These are phyloP conservation scores for Fomitopsis serialis DNA, from an alignment of 768 basidiomycete genomes.

Conservation along the genomic window DNA sequence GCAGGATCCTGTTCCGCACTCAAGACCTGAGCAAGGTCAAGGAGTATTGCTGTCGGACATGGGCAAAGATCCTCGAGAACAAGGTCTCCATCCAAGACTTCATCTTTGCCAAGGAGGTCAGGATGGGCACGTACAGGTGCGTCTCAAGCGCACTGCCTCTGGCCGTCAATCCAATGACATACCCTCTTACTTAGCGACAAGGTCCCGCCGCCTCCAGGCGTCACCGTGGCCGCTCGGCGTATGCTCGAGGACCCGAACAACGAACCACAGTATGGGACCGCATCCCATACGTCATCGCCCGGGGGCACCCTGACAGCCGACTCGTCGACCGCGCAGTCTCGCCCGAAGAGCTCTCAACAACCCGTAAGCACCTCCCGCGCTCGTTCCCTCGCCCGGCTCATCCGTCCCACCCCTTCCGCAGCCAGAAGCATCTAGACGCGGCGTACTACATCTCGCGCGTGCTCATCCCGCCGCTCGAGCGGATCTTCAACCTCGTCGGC, in stretches of 20 bases:
- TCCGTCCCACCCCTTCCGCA: slow-evolving; percentile 18
- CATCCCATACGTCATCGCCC: slow-evolving; percentile 82
- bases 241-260: slow-evolving; percentile 70
- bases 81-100: slow-evolving; percentile 87
- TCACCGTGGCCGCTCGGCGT: slow-evolving; percentile 73
- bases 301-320: slow-evolving; percentile 54
- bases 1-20: slow-evolving; percentile 83
- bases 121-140: slow-evolving; percentile 89
- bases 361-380: slow-evolving; percentile 33
- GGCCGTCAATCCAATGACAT: not conserved
- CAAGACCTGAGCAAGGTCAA: slow-evolving; percentile 90
- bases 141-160: slow-evolving; percentile 6
- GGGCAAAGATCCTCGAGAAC: slow-evolving; percentile 79
- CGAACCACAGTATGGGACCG: slow-evolving; percentile 90
- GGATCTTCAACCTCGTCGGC: slow-evolving; percentile 88
- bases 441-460: slow-evolving; percentile 84
- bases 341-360: slow-evolving; percentile 68
- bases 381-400: not conserved
- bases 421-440: slow-evolving; percentile 75
- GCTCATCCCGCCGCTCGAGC: slow-evolving; percentile 84
- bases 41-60: slow-evolving; percentile 77
- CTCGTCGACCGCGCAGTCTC: slow-evolving; percentile 72
- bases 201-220: slow-evolving; percentile 87
- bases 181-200: slow-evolving; percentile 60
- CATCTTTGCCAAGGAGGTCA: slow-evolving; percentile 91